A percentile compares a stretch with the other conserved stretches of the same genome.
Conservation (phyloP, 176 grass and related monocot genomes). For the Chrysopogon serrulatus region DNA sequence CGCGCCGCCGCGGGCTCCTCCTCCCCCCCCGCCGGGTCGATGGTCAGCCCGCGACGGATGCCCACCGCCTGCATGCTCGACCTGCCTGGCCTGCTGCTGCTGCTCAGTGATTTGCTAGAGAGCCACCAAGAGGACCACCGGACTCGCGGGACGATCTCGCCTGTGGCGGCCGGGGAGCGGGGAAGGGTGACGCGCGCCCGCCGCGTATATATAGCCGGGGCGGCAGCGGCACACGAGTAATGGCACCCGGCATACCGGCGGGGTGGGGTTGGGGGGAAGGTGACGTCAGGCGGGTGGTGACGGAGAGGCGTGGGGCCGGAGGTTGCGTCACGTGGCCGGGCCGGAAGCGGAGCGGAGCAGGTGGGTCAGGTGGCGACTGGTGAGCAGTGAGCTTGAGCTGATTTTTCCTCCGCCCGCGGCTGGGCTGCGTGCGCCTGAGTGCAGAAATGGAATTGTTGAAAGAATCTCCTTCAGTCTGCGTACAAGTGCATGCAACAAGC, state of each 20-base stretch:
- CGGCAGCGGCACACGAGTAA: slow-evolving; percentile 46
- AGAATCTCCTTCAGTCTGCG: too few species aligned
- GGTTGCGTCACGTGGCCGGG: slow-evolving; percentile 49
- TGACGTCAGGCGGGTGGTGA: slow-evolving; percentile 55
- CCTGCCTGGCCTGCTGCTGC: neutral
- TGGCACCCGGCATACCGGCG: neutral
- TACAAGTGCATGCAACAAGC: too few species aligned
- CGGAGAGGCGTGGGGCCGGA: slow-evolving; percentile 22
- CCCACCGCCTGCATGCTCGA: slow-evolving; percentile 39
- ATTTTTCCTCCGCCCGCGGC: neutral
- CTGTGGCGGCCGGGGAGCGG: neutral
- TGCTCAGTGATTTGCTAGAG: too few species aligned
- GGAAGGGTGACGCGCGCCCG: neutral
- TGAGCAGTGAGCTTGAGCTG: neutral
- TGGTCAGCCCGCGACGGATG: slow-evolving; percentile 41
- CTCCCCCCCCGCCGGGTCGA: slow-evolving; percentile 46
- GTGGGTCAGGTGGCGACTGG: neutral
- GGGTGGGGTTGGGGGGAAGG: slow-evolving; percentile 10
- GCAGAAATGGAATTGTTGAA: too few species aligned
- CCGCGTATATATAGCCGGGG: slow-evolving; percentile 35
- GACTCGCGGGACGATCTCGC: too few species aligned
- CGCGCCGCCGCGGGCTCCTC: slow-evolving; percentile 50
- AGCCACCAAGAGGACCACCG: too few species aligned
- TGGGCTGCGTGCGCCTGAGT: too few species aligned
- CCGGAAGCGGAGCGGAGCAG: neutral